Evolutionary conservation across 345 rosid genomes (phyloP), one percentile per base, ranked within the genome.

Genomic region (Alliaria petiolata): DNA sequence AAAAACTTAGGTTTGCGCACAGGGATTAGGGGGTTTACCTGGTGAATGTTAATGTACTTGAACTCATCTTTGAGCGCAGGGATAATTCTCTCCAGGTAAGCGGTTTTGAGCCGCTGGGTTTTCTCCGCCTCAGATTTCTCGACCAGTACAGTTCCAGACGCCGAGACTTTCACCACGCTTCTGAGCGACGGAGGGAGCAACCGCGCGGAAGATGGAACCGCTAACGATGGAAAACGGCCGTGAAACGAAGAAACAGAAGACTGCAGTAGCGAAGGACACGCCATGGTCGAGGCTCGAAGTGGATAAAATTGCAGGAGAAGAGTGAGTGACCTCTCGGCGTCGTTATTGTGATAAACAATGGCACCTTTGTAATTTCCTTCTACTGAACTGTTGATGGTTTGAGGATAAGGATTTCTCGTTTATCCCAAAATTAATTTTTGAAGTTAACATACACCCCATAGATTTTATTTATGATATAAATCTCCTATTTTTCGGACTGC

Each of bases 11-110:
- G 63, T 19, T 66, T 57, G 28, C 13, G 38, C 20, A 13, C 49
- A 45, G 51, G 34, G 45, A 19, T 68, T 7, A 15, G n/a, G 16
- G 54, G 54, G 14, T 31, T 12, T 73, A 88, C 97, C 90, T 91
- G 95, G 65, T 79, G 95, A 74, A 87, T 83, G 64, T 89, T 95
- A 10, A 87, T 26, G 84, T 91, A 95, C 13, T 80, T 78, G 76
- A 95, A 95, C 84, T 91, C 99, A 13, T 91, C 93, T 50, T 80
- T 82, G 51, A 91, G 95, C 58, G 86, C 68, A 62, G 99, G 97
- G 42, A 91, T 80, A 39, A 95, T 88, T 64, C 88, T 91, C 69
- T 91, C 96, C 2, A 88, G 85, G 78, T 88, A 91, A 40, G 78
- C 83, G 15, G 86, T 74, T 69, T 83, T 89, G 65, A 95, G 89